Evolutionary conservation across 768 basidiomycete genomes (phyloP).

Genomic region (Termitomyces sp.): DNA sequence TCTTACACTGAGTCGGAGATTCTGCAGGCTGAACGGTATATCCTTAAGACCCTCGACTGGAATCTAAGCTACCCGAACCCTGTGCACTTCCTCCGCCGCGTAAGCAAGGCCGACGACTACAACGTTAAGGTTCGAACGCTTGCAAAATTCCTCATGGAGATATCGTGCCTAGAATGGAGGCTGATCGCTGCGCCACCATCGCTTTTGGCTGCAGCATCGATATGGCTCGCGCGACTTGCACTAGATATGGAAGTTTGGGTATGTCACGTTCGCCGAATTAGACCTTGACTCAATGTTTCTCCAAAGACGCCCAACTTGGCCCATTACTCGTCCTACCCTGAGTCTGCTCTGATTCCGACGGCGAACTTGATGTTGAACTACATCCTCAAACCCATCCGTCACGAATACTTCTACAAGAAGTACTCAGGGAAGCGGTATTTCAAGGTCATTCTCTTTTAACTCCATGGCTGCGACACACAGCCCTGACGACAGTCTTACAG

Average conservation of each 20-base stretch:
- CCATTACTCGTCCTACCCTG: slow-evolving; percentile 91
- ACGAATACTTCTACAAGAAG: slow-evolving; percentile 90
- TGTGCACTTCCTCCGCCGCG: slow-evolving; percentile 85
- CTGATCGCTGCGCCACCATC: slow-evolving; percentile 81
- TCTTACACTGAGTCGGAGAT: slow-evolving; percentile 81
- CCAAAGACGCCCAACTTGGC: slow-evolving; percentile 74
- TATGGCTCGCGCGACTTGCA: slow-evolving; percentile 85
- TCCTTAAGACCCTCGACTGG: slow-evolving; percentile 90
- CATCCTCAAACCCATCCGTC: slow-evolving; percentile 70
- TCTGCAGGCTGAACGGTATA: slow-evolving; percentile 74
- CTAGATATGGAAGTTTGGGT: slow-evolving; percentile 88
- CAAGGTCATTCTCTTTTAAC: slow-evolving; percentile 49
- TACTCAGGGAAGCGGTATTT: slow-evolving; percentile 86
- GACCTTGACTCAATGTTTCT: not conserved
- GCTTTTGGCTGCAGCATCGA: slow-evolving; percentile 80
- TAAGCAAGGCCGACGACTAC: slow-evolving; percentile 96
- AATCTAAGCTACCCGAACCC: slow-evolving; percentile 92
- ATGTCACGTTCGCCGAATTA: slow-evolving; percentile 21
- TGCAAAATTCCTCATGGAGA: slow-evolving; percentile 93
- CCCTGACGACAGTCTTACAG: slow-evolving; percentile 27
- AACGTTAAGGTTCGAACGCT: slow-evolving; percentile 89
- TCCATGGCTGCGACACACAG: not conserved
- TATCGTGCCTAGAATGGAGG: slow-evolving; percentile 82
- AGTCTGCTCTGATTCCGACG: slow-evolving; percentile 77
- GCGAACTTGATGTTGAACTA: slow-evolving; percentile 94